phyloP scores from a whole-genome alignment of 371 early-diverging fungal genomes.

The Phascolomyces articulosus region DNA sequence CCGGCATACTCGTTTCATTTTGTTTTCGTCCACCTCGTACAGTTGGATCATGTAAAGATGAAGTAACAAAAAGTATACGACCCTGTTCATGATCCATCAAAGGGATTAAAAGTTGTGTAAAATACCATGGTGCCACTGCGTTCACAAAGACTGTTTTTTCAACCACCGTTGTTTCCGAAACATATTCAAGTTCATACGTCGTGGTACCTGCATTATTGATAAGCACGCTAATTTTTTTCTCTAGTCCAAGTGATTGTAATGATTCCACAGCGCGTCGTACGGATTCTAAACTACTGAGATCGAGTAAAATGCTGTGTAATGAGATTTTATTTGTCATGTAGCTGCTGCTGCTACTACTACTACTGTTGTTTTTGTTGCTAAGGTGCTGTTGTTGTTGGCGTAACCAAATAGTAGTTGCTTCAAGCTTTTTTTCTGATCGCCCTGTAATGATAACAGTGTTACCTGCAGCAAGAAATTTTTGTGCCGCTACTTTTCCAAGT shows the following conservation, averaged over 20 bases:
- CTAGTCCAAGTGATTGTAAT: conserved; percentile 20
- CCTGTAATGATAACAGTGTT: conserved; percentile 45
- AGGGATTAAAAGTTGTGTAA: conserved; percentile 28
- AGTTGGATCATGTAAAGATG: conserved; percentile 36
- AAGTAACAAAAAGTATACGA: conserved; percentile 39
- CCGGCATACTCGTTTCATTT: conserved; percentile 13
- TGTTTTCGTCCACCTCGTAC: conserved; percentile 20
- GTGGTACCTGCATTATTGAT: conserved; percentile 41
- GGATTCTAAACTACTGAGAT: conserved; percentile 27
- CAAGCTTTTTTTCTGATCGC: conserved; percentile 23
- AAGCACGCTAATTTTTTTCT: conserved; percentile 2
- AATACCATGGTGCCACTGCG: conserved; percentile 38
- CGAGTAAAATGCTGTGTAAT: conserved; percentile 23
- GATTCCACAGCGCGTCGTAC: conserved; percentile 24
- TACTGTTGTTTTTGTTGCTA: background rate
- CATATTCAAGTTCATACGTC: conserved; percentile 11
- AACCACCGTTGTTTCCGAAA: conserved; percentile 8
- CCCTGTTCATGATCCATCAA: conserved; percentile 17
- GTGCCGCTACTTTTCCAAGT: conserved; percentile 33
- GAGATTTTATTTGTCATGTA: too few relatives aligned
- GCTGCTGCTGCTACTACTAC: too few relatives aligned
- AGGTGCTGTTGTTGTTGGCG: background rate
- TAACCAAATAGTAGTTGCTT: background rate
- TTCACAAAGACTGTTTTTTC: conserved; percentile 42
- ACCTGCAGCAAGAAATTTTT: conserved; percentile 25